Conservation (phyloP, 148 eudicot genomes). For the Nepenthes mirabilis region DNA sequence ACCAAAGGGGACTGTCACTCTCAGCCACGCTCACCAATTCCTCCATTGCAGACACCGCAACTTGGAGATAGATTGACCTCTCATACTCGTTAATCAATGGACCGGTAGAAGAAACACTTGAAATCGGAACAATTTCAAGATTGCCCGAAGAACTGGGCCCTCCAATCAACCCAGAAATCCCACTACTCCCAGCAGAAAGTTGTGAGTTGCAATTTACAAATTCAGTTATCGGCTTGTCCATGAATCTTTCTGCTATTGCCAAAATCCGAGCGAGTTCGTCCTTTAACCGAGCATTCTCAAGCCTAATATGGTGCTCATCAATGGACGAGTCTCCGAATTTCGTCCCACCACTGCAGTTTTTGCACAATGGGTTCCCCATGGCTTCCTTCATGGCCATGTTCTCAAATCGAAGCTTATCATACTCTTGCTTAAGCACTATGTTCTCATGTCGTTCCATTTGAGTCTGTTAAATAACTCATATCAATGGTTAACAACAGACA, state of each 20-base stretch:
- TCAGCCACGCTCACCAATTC: slow-evolving; percentile 55
- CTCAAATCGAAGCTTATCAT: slow-evolving; percentile 46
- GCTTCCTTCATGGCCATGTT: slow-evolving; percentile 51
- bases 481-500: slow-evolving; percentile 1
- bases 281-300: slow-evolving; percentile 48
- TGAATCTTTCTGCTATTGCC: slow-evolving; percentile 27
- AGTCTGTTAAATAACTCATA: slow-evolving; percentile 22
- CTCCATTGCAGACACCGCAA: slow-evolving; percentile 59
- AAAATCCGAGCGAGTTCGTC: slow-evolving; percentile 51
- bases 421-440: slow-evolving; percentile 39
- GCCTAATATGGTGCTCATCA: slow-evolving; percentile 34
- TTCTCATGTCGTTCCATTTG: slow-evolving; percentile 59
- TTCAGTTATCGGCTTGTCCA: slow-evolving; percentile 39
- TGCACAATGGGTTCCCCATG: slow-evolving; percentile 40
- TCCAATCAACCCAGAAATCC: slow-evolving; percentile 22
- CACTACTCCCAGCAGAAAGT: slow-evolving; percentile 37
- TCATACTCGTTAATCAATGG: slow-evolving; percentile 23
- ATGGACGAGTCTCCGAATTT: slow-evolving; percentile 30
- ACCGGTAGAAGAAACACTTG: background rate
- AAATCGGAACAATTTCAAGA: slow-evolving; percentile 19
- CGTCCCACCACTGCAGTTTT: slow-evolving; percentile 43
- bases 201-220: slow-evolving; percentile 27
- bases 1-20: slow-evolving; percentile 53
- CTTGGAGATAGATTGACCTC: slow-evolving; percentile 41
- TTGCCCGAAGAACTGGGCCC: slow-evolving; percentile 24